Evolutionary conservation across 169 alveolate species (phyloP).

Genomic region (Eimeria necatrix): DNA sequence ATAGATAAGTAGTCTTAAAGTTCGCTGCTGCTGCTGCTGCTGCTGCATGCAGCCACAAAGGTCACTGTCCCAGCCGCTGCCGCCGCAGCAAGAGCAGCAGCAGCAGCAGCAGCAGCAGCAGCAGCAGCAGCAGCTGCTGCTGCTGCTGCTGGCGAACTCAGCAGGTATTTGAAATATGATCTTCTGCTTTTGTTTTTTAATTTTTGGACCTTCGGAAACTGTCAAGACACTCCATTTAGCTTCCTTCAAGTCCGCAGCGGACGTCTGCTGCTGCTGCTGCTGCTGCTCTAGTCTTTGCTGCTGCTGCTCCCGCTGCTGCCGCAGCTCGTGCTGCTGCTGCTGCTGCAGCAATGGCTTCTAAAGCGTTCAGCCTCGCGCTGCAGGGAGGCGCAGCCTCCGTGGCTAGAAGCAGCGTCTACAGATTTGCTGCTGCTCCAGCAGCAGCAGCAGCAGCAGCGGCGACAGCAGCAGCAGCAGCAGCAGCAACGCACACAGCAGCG

Average conservation of each 20-base stretch:
- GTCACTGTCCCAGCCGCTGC: conserved; percentile 1
- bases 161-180: not conserved
- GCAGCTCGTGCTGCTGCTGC: too few species aligned
- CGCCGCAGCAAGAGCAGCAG: too few species aligned
- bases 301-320: too few species aligned
- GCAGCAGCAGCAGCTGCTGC: too few species aligned
- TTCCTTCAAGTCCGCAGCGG: not conserved
- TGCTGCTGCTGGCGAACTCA: too few species aligned
- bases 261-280: conserved; percentile 1
- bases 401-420: not conserved
- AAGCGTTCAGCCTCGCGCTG: not conserved
- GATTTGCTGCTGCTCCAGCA: not conserved
- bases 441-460: conserved; percentile 19
- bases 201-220: not conserved
- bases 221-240: not conserved
- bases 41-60: conserved; percentile 16
- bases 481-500: not conserved
- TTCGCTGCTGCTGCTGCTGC: conserved; percentile 10
- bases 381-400: not conserved
- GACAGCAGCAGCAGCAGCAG: conserved; percentile 30
- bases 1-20: not conserved
- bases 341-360: not conserved
- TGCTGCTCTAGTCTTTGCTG: too few species aligned
- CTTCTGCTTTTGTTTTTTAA: not conserved
- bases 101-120: too few species aligned